These are phyloP conservation scores for Nitzschia sp. DNA, from an alignment of 108 stramenopile genomes.

Conservation along the genomic window DNA sequence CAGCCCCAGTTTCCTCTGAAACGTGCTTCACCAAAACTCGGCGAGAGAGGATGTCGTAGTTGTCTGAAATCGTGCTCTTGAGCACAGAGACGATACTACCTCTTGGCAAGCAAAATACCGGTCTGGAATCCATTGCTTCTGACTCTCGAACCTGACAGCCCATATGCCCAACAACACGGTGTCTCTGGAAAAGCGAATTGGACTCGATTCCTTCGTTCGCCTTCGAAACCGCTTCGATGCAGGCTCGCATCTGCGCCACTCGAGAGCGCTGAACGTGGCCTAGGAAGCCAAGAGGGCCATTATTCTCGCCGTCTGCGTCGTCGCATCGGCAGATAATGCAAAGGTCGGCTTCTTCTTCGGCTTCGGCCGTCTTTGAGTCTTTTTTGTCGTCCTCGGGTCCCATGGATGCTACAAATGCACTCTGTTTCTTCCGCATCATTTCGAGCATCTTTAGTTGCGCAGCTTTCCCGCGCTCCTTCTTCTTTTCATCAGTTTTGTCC, in stretches of 20 bases:
- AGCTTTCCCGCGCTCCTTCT: conserved; percentile 74
- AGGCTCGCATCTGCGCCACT: conserved; percentile 56
- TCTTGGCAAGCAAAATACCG: conserved; percentile 68
- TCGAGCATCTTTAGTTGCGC: conserved; percentile 78
- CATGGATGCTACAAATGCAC: conserved; percentile 75
- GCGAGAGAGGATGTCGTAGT: conserved; percentile 79
- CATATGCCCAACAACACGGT: conserved; percentile 84
- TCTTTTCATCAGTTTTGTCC: conserved; percentile 46
- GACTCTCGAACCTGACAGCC: conserved; percentile 89
- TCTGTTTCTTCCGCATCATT: conserved; percentile 82
- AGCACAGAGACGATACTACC: conserved; percentile 79
- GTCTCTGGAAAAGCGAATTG: conserved; percentile 41
- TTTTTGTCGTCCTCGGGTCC: conserved; percentile 37
- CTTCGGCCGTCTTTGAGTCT: conserved; percentile 43
- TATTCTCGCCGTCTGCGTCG: conserved; percentile 81
- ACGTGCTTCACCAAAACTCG: conserved; percentile 74
- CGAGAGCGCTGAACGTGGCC: conserved; percentile 88
- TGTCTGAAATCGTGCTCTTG: conserved; percentile 60
- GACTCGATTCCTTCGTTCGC: conserved; percentile 19
- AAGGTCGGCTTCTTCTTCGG: conserved; percentile 69
- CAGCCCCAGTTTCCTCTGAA: conserved; percentile 31
- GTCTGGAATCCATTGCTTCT: conserved; percentile 83
- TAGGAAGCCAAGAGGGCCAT: conserved; percentile 87
- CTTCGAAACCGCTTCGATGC: conserved; percentile 45
- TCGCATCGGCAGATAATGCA: conserved; percentile 92